These are phyloP conservation scores for Nasturtium officinale DNA, from an alignment of 345 rosid species.

Conservation along the genomic window DNA sequence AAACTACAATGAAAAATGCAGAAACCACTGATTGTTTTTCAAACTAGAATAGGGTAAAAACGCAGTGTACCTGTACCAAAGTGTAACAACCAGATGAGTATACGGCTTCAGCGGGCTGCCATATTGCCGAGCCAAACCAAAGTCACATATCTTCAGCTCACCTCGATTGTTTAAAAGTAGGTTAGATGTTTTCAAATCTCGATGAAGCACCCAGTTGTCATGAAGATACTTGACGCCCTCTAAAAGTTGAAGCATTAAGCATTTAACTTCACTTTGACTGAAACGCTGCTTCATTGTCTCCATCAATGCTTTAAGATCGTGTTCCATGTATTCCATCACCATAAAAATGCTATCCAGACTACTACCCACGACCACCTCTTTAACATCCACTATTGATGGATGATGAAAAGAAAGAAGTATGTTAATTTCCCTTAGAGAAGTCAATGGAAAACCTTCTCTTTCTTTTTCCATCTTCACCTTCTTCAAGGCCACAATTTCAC, in stretches of 20 bases:
- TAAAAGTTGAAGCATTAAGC: slow-evolving; percentile 94
- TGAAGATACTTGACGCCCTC: slow-evolving; percentile 96
- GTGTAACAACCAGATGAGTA: slow-evolving; percentile 98
- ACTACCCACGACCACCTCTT: slow-evolving; percentile 98
- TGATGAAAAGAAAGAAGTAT: slow-evolving; percentile 97
- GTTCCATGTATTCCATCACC: slow-evolving; percentile 99
- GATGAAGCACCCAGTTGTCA: slow-evolving; percentile 99
- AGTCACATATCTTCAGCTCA: slow-evolving; percentile 97
- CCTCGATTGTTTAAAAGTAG: slow-evolving; percentile 91
- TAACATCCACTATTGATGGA: slow-evolving; percentile 92
- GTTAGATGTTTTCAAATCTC: slow-evolving; percentile 97
- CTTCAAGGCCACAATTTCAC: slow-evolving; percentile 96
- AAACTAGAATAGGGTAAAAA: slow-evolving; percentile 14
- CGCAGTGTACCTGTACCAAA: slow-evolving; percentile 94
- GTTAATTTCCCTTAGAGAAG: slow-evolving; percentile 92
- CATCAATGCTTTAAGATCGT: slow-evolving; percentile 95
- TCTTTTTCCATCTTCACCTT: slow-evolving; percentile 99
- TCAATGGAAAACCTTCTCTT: slow-evolving; percentile 98
- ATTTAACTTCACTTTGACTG: slow-evolving; percentile 99
- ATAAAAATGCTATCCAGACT: slow-evolving; percentile 93
- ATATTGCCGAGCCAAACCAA: slow-evolving; percentile 98
- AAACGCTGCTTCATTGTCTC: slow-evolving; percentile 97
- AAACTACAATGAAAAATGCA: not conserved
- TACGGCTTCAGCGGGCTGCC: slow-evolving; percentile 96
- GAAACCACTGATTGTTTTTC: not conserved